Evolutionary conservation across 805 yeast species (phyloP).

Genomic region (Candida suzukii): DNA sequence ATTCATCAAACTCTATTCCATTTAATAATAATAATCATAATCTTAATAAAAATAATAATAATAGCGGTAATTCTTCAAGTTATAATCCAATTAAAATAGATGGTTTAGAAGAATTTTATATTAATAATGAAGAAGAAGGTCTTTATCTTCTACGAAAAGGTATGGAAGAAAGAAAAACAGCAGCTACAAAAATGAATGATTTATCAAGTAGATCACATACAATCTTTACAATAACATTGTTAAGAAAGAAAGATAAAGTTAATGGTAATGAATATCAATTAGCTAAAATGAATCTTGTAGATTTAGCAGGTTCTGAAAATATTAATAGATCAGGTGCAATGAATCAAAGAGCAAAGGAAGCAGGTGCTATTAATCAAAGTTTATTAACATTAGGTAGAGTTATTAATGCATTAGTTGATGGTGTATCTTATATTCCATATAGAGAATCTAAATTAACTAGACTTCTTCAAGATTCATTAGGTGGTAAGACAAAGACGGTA

Average conservation of each 20-base stretch:
- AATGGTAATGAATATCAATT: constrained; percentile 16
- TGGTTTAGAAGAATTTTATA: constrained; percentile 55
- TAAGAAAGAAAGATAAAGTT: constrained; percentile 29
- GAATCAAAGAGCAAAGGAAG: constrained; percentile 83
- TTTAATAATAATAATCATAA: no score
- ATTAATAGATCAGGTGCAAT: constrained; percentile 82
- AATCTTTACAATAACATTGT: constrained; percentile 58
- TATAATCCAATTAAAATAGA: constrained; percentile 41
- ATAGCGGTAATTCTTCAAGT: constrained; percentile 6
- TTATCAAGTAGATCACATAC: constrained; percentile 73
- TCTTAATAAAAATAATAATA: neutral
- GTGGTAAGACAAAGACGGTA: constrained; percentile 83
- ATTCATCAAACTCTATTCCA: neutral
- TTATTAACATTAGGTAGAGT: constrained; percentile 84
- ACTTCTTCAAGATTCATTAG: constrained; percentile 68
- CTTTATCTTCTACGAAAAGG: constrained; percentile 50
- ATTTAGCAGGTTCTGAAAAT: constrained; percentile 93
- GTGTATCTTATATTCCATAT: constrained; percentile 63
- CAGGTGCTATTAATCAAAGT: constrained; percentile 89
- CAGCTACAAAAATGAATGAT: constrained; percentile 69
- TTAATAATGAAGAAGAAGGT: constrained; percentile 50
- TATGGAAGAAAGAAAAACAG: constrained; percentile 52
- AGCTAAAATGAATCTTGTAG: constrained; percentile 61
- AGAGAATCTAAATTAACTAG: constrained; percentile 75
- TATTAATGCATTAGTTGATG: constrained; percentile 64